Evolutionary conservation across 805 yeast species (phyloP), one percentile per base, ranked within the genome.

Genomic region (Metschnikowia noctiluminum): DNA sequence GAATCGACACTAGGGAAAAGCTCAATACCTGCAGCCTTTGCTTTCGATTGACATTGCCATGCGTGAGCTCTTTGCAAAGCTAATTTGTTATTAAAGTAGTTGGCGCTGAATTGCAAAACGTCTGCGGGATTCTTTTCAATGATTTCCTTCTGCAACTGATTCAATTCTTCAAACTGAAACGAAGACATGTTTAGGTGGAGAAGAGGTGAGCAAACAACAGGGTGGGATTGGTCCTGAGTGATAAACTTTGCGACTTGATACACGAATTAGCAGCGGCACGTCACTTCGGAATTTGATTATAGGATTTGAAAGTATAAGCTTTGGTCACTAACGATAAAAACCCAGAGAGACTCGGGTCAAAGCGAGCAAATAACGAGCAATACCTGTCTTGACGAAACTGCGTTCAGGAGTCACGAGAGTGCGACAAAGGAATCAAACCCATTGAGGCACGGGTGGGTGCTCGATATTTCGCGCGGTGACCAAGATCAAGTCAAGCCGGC

Each of bases 31-130:
- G 79, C 74, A 1, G 77, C 69, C 40, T 64, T 67, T 5, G 82
- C 82, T 52, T 70, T 71, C 37, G 70, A 61, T 57, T 76, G 78
- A 49, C 75, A 78, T n/a, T 64, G 63, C 79, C 81, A 79, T 42
- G 77, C 66, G 35, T 72, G 74, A 28, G 71, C 60, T 61, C 87
- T 74, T 60, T 84, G 87, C 30, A 77, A 75, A 55, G 81, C 83
- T 50, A 87, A 69, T 50, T 84, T 79, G 42, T 73, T 64, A 60
- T 78, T 79, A 70, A 87, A 87, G 65, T 84, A 85, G 65, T 82
- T 79, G 48, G 87, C 85, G 59, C 91, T 84, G 68, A 86, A 87
- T 61, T 87, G 90, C 49, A 87, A 63, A 11, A 87, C 70, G 60
- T 87, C 92, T 12, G 71, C 61, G 1, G 96, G 95, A 57, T 83